These are phyloP conservation scores for Huntiella decipiens DNA, from an alignment of 2,329 filamentous ascomycete species.

Conservation along the genomic window DNA sequence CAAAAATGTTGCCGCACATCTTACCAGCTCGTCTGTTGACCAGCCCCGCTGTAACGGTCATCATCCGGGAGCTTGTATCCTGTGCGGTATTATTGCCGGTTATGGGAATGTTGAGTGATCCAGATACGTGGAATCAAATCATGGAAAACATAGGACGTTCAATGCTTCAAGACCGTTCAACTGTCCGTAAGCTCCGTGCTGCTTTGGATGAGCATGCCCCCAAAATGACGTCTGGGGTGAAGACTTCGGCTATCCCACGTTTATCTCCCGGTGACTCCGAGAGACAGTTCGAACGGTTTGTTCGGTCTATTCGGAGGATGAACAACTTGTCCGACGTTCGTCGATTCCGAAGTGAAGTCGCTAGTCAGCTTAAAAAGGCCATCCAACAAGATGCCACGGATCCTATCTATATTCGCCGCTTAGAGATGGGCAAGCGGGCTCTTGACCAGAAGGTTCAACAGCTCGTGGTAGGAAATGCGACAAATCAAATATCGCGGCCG, in stretches of 20 bases:
- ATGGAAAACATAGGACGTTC: conserved; percentile 77
- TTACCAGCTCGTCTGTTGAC: conserved; percentile 56
- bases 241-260: conserved; percentile 54
- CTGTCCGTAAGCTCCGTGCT: conserved; percentile 75
- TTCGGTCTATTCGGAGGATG: conserved; percentile 71
- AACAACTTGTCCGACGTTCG: conserved; percentile 86
- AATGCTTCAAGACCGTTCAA: conserved; percentile 86
- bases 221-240: conserved; percentile 47
- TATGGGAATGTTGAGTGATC: conserved; percentile 63
- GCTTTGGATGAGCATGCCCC: conserved; percentile 88
- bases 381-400: conserved; percentile 62
- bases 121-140: conserved; percentile 93
- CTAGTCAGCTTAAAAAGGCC: conserved; percentile 79
- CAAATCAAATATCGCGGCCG: conserved; percentile 26
- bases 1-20: conserved; percentile 52
- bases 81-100: conserved; percentile 79
- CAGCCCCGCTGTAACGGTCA: conserved; percentile 60
- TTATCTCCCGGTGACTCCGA: conserved; percentile 71
- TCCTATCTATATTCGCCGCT: conserved; percentile 63
- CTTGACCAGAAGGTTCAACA: conserved; percentile 77
- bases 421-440: conserved; percentile 82
- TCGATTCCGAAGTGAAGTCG: conserved; percentile 76
- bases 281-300: conserved; percentile 83
- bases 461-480: conserved; percentile 39
- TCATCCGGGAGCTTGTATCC: conserved; percentile 78